Conservation (phyloP, 345 rosid genomes). For the Populus tremula region DNA sequence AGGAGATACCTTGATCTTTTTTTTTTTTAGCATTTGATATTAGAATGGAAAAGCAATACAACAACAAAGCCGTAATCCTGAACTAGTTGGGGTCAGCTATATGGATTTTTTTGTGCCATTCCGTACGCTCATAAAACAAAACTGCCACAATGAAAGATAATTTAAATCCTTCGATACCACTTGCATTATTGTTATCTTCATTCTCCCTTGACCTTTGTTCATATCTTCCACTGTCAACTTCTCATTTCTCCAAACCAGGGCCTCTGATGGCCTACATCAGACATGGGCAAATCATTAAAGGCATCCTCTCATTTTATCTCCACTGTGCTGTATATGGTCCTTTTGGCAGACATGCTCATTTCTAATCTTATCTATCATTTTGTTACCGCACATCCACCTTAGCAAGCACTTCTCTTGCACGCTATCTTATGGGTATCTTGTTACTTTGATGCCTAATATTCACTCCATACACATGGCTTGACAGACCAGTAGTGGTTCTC, state of each 20-base stretch:
- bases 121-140: too few relatives aligned
- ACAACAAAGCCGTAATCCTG: background rate
- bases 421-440: background rate
- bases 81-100: background rate
- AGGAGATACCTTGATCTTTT: background rate
- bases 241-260: background rate
- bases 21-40: background rate
- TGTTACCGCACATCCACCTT: background rate
- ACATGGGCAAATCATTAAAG: background rate
- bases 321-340: background rate
- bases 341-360: background rate
- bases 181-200: background rate
- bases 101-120: too few relatives aligned
- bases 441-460: background rate
- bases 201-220: background rate
- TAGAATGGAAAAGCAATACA: background rate
- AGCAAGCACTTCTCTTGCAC: background rate
- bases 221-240: background rate
- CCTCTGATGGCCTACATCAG: background rate
- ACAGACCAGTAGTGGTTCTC: background rate
- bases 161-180: background rate
- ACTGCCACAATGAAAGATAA: background rate
- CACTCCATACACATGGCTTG: background rate
- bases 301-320: background rate
- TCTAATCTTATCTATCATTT: background rate